These are phyloP conservation scores for Carallia pectinifolia DNA, from an alignment of 345 rosid genomes.

Conservation along the genomic window DNA sequence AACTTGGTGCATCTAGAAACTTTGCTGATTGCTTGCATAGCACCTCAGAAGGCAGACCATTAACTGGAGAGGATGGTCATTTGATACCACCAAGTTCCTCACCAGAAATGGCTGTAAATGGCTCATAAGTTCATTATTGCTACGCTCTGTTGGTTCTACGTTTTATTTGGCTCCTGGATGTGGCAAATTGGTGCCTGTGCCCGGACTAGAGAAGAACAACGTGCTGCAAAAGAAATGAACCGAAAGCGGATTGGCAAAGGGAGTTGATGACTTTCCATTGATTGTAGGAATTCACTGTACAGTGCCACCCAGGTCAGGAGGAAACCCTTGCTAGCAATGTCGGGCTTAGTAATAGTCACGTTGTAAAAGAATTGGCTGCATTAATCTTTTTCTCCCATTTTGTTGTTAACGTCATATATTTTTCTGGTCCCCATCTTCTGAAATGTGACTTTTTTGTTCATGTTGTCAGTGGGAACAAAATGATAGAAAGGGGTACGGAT, in stretches of 20 bases:
- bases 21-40: conserved; percentile 52
- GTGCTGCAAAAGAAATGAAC: not conserved
- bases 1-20: conserved; percentile 41
- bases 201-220: conserved; percentile 13
- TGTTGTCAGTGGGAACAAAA: conserved; percentile 22
- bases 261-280: conserved; percentile 6
- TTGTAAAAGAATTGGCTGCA: conserved; percentile 29
- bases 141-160: conserved; percentile 7
- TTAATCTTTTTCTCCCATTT: conserved; percentile 14
- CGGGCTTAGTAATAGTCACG: conserved; percentile 28
- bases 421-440: not conserved
- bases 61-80: conserved; percentile 57
- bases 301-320: conserved; percentile 28
- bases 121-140: conserved; percentile 48
- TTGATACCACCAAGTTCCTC: conserved; percentile 74
- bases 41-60: conserved; percentile 49
- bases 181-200: conserved; percentile 7
- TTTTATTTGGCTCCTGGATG: conserved; percentile 22
- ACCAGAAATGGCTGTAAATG: conserved; percentile 93
- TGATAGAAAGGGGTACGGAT: conserved; percentile 33
- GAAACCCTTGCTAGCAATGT: conserved; percentile 2
- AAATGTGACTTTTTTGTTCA: not conserved
- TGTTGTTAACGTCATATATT: not conserved
- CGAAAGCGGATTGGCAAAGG: conserved; percentile 7
- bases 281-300: conserved; percentile 27